Evolutionary conservation across 805 yeast genomes (phyloP).

Genomic region (Candida michaelii): DNA sequence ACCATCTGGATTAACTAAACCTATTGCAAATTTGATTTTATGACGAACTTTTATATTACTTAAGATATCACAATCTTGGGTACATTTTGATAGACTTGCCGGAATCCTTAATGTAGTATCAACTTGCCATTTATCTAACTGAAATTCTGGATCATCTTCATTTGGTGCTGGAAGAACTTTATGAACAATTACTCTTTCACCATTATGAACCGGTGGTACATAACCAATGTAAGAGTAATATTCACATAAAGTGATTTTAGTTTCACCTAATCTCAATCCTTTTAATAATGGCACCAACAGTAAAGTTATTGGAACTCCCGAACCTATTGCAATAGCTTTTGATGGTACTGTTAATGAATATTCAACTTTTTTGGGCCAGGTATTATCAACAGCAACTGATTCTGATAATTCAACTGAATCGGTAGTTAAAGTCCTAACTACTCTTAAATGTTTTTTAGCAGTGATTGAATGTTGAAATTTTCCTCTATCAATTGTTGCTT

Average conservation of each 20-base stretch:
- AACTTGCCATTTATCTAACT: constrained; percentile 70
- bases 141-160: constrained; percentile 43
- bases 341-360: constrained; percentile 84
- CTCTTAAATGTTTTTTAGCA: constrained; percentile 71
- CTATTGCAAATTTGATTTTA: constrained; percentile 78
- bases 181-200: constrained; percentile 58
- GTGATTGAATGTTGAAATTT: constrained; percentile 65
- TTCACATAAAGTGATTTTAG: constrained; percentile 69
- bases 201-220: constrained; percentile 54
- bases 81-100: constrained; percentile 65
- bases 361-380: constrained; percentile 94
- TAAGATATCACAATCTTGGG: constrained; percentile 82
- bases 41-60: constrained; percentile 80
- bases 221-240: constrained; percentile 60
- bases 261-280: constrained; percentile 75
- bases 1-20: constrained; percentile 83
- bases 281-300: constrained; percentile 76
- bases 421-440: constrained; percentile 82
- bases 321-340: constrained; percentile 88
- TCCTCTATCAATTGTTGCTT: constrained; percentile 81
- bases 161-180: constrained; percentile 47
- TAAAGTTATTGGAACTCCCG: constrained; percentile 67
- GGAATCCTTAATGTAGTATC: constrained; percentile 64
- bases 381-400: constrained; percentile 89
- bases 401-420: constrained; percentile 87